Percentiles rank a stretch among this genome's conserved stretches.
Evolutionary conservation across 306 rosid genomes (phyloP).

Genomic region (Rubus idaeus): DNA sequence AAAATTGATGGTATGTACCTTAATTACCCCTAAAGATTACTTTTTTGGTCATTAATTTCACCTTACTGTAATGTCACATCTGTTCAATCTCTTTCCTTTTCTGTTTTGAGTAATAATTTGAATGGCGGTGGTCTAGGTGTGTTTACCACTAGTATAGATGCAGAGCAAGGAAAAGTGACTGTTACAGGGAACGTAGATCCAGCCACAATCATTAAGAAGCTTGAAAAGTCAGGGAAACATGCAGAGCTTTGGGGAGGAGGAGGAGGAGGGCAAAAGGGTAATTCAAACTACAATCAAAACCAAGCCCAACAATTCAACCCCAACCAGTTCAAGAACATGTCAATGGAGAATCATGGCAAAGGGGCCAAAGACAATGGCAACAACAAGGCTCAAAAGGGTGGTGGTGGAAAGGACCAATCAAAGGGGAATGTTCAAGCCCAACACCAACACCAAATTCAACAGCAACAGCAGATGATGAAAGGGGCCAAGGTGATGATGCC

Average conservation of each 20-base stretch:
- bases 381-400: conserved; percentile 41
- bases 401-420: conserved; percentile 37
- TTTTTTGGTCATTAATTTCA: background rate
- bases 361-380: conserved; percentile 43
- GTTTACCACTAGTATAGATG: conserved; percentile 41
- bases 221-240: conserved; percentile 59
- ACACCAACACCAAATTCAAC: conserved; percentile 53
- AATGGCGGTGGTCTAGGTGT: conserved; percentile 40
- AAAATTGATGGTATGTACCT: conserved; percentile 72
- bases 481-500: conserved; percentile 35
- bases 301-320: conserved; percentile 31
- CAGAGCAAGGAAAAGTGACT: conserved; percentile 56
- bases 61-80: background rate
- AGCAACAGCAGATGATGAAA: conserved; percentile 52
- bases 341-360: conserved; percentile 34
- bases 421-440: conserved; percentile 22
- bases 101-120: background rate
- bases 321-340: conserved; percentile 68
- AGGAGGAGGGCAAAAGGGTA: conserved; percentile 34
- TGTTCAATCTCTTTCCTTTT: background rate
- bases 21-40: background rate
- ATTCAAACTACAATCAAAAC: conserved; percentile 32
- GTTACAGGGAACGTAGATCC: conserved; percentile 69
- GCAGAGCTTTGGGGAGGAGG: conserved; percentile 64
- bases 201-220: conserved; percentile 46